Conservation (phyloP, 2,329 filamentous ascomycete genomes). For the Pestalotiopsis sp. region DNA sequence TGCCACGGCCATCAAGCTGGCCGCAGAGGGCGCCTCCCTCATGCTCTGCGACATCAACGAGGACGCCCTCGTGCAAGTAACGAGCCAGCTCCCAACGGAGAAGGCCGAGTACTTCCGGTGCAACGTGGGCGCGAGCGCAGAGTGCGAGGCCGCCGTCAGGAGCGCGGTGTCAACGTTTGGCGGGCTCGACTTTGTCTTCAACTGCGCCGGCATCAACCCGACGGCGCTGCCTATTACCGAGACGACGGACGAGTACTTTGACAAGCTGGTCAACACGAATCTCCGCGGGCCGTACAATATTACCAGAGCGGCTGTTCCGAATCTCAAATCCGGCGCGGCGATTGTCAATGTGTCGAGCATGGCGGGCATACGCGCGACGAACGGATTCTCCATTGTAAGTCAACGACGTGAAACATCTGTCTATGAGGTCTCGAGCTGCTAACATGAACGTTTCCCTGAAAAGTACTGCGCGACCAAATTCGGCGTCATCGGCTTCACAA, state of each 20-base stretch:
- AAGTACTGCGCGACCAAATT: constrained; percentile 40
- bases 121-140: constrained; percentile 22
- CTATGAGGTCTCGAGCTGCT: not conserved
- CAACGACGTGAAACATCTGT: too few relatives aligned
- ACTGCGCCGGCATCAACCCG: constrained; percentile 50
- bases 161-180: constrained; percentile 19
- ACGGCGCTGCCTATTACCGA: constrained; percentile 40
- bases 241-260: constrained; percentile 48
- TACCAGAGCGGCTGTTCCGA: constrained; percentile 42
- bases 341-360: constrained; percentile 42
- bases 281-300: constrained; percentile 47
- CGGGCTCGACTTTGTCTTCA: constrained; percentile 39
- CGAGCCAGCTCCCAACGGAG: constrained; percentile 1
- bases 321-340: constrained; percentile 32
- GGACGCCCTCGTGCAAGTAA: constrained; percentile 16
- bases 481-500: constrained; percentile 43
- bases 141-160: constrained; percentile 12
- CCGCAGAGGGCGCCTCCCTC: constrained; percentile 26
- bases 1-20: constrained; percentile 28
- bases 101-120: not conserved
- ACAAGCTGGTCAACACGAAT: constrained; percentile 47
- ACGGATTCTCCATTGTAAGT: constrained; percentile 18
- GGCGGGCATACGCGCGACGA: constrained; percentile 29
- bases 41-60: constrained; percentile 31
- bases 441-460: rapidly evolving